These are phyloP conservation scores for Oldenlandia corymbosa DNA, from an alignment of 257 asterid genomes.

Conservation along the genomic window DNA sequence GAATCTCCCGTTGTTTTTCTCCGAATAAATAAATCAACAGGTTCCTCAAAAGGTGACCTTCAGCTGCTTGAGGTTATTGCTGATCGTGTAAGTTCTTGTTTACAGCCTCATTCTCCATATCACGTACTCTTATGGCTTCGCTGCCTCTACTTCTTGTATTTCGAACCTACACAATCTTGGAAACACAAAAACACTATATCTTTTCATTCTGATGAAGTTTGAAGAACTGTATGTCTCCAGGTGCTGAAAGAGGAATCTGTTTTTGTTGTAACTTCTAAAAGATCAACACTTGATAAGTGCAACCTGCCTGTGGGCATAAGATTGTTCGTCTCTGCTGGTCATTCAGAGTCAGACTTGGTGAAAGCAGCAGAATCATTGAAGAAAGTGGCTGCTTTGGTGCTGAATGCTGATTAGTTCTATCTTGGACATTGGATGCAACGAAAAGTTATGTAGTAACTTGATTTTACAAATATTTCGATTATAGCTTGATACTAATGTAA, in stretches of 20 bases:
- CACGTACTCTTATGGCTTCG: neutral
- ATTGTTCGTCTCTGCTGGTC: slow-evolving; percentile 67
- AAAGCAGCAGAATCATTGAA: slow-evolving; percentile 65
- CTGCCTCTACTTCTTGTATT: neutral
- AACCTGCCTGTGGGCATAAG: slow-evolving; percentile 71
- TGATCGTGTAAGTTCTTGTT: slow-evolving; percentile 38
- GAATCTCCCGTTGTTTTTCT: slow-evolving; percentile 70
- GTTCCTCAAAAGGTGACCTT: slow-evolving; percentile 62
- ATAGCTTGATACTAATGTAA: no score
- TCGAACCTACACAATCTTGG: neutral
- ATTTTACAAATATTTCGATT: no score
- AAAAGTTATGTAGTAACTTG: no score
- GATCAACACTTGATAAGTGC: slow-evolving; percentile 82
- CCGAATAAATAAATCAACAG: slow-evolving; percentile 49
- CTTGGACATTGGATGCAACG: no score
- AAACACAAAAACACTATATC: no score
- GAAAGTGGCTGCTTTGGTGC: slow-evolving; percentile 37
- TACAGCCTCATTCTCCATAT: neutral
- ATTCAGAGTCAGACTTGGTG: slow-evolving; percentile 59
- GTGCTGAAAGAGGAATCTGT: slow-evolving; percentile 60
- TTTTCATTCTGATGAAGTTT: neutral
- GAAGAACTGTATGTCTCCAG: slow-evolving; percentile 34
- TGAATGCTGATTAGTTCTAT: slow-evolving; percentile 31
- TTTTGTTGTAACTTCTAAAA: slow-evolving; percentile 58
- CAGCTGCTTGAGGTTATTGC: slow-evolving; percentile 64